Base-by-base conservation (phyloP, 2,329 filamentous ascomycete species). In the Septoria petroselini region DNA sequence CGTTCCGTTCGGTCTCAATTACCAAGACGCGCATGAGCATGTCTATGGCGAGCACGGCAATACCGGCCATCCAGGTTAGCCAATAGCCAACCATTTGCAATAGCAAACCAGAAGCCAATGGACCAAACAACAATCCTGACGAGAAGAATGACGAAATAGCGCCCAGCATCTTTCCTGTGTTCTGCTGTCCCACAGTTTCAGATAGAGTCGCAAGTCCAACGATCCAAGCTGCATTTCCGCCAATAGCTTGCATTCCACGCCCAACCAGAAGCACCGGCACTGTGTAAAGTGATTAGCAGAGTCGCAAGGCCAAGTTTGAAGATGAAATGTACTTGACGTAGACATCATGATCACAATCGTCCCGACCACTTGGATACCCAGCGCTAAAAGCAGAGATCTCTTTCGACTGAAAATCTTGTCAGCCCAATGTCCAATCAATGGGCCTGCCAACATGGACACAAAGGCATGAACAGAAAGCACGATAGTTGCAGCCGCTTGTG, bases 361-460 rank as follows among this genome's bases (percentile, higher is more conserved):
- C 30, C 50, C 53, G 11, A 43, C 55, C 4, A 47, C 11, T n/a
- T n/a, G n/a, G n/a, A n/a, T n/a, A n/a, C n/a, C n/a, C 0, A 58
- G 40, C 1, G 55, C 46, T n/a, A 55, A 34, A 3, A 58, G 41
- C 7, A 58, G 53, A 3, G 55, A 50, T 8, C 50, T 29, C 37
- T 57, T 56, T n/a, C 56, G 41, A 30, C 45, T 50, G 0, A 48
- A 18, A 15, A 42, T 51, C 18, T 48, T 39, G 18, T 58, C 56
- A 7, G 54, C 54, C 25, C 54, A 50, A 27, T 57, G 51, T 12
- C 50, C 56, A 3, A 58, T 56, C 15, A 57, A 46, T 12, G 56
- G 56, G 3, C 50, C 53, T n/a, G 56, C 71, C 9, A 69, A 64
- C 27, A 64, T 62, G 18, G 65, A 72, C 59, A 71, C 76, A 68